These are phyloP conservation scores for Phyllostachys edulis DNA, from an alignment of 176 grass and related monocot genomes.

Conservation along the genomic window DNA sequence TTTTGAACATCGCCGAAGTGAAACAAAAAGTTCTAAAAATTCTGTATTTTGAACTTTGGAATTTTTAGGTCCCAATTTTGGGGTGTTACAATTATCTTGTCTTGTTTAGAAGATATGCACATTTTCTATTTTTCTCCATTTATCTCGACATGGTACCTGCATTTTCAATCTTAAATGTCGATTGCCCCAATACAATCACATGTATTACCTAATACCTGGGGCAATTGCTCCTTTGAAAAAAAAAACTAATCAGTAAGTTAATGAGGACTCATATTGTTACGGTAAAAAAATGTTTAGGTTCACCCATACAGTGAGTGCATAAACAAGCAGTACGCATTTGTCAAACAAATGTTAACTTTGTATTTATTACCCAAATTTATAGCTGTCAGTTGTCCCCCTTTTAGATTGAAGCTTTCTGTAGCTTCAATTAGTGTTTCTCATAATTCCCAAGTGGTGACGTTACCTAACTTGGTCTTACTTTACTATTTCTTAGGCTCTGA, in stretches of 20 bases:
- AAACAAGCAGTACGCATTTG: background rate
- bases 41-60: too few species aligned
- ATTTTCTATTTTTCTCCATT: background rate
- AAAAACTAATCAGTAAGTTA: background rate
- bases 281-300: background rate
- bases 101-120: background rate
- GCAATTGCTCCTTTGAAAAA: background rate
- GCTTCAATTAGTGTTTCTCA: background rate
- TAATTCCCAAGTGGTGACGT: background rate
- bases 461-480: slow-evolving; percentile 22
- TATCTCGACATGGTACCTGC: background rate
- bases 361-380: background rate
- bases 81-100: background rate
- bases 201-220: background rate
- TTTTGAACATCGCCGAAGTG: too few species aligned
- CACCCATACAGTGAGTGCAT: background rate
- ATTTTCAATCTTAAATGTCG: background rate
- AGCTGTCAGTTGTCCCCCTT: background rate
- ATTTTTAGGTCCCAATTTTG: too few species aligned
- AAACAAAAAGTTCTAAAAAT: too few species aligned
- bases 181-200: background rate
- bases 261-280: background rate
- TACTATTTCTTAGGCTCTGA: slow-evolving; percentile 9
- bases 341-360: background rate
- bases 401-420: background rate